Conservation (phyloP, 768 basidiomycete species). For the Russula earlei region DNA sequence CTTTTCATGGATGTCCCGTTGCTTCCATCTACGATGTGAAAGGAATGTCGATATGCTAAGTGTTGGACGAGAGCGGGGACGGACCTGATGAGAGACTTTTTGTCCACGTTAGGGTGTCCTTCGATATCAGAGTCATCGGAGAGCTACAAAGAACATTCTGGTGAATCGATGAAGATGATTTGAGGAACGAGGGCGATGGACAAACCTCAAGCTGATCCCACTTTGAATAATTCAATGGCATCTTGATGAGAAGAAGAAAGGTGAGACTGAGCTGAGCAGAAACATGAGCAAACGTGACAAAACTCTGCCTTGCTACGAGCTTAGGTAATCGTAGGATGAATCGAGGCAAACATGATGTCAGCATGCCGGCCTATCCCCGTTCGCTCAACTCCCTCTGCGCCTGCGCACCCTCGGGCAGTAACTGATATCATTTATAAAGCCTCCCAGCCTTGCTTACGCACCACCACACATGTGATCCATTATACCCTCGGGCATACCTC, state of each 20-base stretch:
- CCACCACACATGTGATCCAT: no score
- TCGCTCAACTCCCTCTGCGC: no score
- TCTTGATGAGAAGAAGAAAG: constrained; percentile 5
- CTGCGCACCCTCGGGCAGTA: no score
- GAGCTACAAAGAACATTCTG: constrained; percentile 38
- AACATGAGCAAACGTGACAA: no score
- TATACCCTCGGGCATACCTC: no score
- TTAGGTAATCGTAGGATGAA: no score
- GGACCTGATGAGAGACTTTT: constrained; percentile 80
- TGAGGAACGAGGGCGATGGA: not conserved
- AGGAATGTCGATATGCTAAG: not conserved
- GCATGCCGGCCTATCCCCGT: no score
- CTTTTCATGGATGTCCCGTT: constrained; percentile 97
- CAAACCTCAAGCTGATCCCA: constrained; percentile 92
- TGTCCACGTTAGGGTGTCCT: constrained; percentile 96
- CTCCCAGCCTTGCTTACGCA: no score
- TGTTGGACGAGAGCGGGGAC: constrained; percentile 18
- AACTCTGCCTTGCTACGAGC: no score
- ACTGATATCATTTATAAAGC: no score
- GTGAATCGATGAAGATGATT: constrained; percentile 1
- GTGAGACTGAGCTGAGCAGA: not conserved
- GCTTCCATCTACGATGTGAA: constrained; percentile 67
- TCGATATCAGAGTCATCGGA: constrained; percentile 99
- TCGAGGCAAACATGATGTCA: no score
- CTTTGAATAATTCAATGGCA: constrained; percentile 94